phyloP scores from a whole-genome alignment of 2,329 filamentous ascomycete genomes.

The Colletotrichum neosansevieriae region DNA sequence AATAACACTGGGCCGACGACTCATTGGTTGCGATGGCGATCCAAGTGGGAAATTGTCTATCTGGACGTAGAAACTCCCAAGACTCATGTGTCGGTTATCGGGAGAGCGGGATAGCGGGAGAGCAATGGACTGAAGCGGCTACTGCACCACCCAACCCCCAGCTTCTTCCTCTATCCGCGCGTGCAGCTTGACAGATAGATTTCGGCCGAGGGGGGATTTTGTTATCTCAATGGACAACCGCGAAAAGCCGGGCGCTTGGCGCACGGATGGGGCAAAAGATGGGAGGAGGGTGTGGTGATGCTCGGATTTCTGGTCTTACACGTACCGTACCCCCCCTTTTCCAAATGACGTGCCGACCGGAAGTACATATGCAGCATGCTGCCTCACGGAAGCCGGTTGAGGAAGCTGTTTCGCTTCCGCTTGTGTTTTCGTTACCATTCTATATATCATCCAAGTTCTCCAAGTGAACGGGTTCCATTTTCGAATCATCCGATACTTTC shows the following conservation, averaged over 20 bases:
- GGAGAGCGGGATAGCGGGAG: too few species aligned
- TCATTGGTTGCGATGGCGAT: slow-evolving; percentile 9
- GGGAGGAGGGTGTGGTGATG: slow-evolving; percentile 20
- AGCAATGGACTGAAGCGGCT: too few species aligned
- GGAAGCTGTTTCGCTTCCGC: not conserved
- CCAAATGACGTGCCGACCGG: not conserved
- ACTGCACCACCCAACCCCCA: too few species aligned
- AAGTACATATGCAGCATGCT: slow-evolving; percentile 30
- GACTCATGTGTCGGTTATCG: too few species aligned
- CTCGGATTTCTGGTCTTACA: not conserved
- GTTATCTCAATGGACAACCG: slow-evolving; percentile 27
- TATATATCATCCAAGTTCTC: too few species aligned
- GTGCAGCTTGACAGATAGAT: not conserved
- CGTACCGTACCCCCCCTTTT: not conserved
- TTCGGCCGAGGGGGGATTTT: not conserved
- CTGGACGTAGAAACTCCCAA: too few species aligned
- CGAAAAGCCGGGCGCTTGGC: slow-evolving; percentile 14
- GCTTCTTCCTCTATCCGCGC: not conserved
- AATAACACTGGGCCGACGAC: slow-evolving; percentile 10
- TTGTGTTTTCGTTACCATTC: not conserved
- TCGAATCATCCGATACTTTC: slow-evolving; percentile 2
- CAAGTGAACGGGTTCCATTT: too few species aligned
- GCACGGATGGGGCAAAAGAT: slow-evolving; percentile 24
- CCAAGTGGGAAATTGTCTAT: not conserved
- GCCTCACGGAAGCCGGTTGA: not conserved